Percentiles rank a stretch among this genome's conserved stretches.
These are phyloP conservation scores for Kalmusia sp. DNA, from an alignment of 2,329 filamentous ascomycete species.

Conservation along the genomic window DNA sequence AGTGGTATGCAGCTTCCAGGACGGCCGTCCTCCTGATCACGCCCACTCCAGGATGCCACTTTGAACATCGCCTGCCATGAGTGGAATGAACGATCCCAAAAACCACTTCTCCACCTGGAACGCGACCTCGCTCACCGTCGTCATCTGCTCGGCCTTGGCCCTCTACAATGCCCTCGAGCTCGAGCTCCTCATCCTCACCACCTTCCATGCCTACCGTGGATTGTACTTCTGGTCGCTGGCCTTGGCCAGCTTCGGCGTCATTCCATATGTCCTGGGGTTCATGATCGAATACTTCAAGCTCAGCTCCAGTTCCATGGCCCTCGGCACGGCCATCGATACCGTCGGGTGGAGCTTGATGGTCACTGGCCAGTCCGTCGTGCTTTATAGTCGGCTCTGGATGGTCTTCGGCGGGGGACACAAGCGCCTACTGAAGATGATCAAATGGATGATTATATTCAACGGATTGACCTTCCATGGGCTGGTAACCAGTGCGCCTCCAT, in stretches of 20 bases:
- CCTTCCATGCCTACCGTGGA: constrained; percentile 53
- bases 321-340: constrained; percentile 50
- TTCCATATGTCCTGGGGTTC: constrained; percentile 55
- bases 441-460: constrained; percentile 63
- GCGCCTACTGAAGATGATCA: constrained; percentile 54
- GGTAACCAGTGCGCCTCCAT: constrained; percentile 33
- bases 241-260: constrained; percentile 50
- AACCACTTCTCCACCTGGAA: constrained; percentile 22
- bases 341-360: constrained; percentile 66
- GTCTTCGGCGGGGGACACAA: constrained; percentile 57
- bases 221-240: constrained; percentile 57
- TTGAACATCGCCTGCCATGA: constrained; percentile 9
- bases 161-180: constrained; percentile 50
- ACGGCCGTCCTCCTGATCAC: constrained; percentile 4
- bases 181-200: constrained; percentile 52
- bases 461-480: constrained; percentile 59
- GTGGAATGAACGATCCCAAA: constrained; percentile 19
- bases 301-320: constrained; percentile 19
- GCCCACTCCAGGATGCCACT: constrained; percentile 3
- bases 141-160: constrained; percentile 24
- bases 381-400: constrained; percentile 67
- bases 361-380: constrained; percentile 65
- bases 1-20: neutral
- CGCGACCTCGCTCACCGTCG: constrained; percentile 48
- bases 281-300: constrained; percentile 45